Percentiles rank a stretch among this genome's conserved stretches.
phyloP scores from a whole-genome alignment of 1,139 yeast genomes.

The Debaryomyces psychrophilus region DNA sequence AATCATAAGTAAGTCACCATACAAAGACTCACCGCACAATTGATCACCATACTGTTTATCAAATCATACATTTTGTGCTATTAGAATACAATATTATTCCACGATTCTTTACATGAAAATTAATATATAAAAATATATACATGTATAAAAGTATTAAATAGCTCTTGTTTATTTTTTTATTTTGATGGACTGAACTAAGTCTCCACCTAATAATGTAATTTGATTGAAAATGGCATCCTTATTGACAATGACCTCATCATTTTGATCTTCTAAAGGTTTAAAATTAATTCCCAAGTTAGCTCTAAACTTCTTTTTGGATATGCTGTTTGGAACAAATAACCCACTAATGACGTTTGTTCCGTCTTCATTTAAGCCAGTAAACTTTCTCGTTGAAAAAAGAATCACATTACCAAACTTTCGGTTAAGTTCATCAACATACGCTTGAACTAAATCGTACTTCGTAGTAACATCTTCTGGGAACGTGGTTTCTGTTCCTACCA shows the following conservation, averaged over 20 bases:
- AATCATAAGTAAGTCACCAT: no score
- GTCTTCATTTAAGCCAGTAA: conserved; percentile 50
- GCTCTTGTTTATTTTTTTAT: conserved; percentile 20
- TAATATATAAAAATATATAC: neutral
- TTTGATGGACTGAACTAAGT: conserved; percentile 46
- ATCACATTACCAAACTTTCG: conserved; percentile 58
- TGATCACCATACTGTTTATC: neutral
- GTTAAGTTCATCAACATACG: conserved; percentile 57
- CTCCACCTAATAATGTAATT: conserved; percentile 76
- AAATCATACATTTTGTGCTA: no score
- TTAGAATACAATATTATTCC: no score
- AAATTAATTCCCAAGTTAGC: conserved; percentile 79
- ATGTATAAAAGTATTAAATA: neutral
- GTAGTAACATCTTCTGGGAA: conserved; percentile 50
- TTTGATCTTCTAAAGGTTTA: conserved; percentile 57
- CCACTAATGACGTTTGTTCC: conserved; percentile 72
- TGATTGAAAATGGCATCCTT: conserved; percentile 76
- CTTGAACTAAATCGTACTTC: conserved; percentile 59
- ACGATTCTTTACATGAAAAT: neutral
- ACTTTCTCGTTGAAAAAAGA: conserved; percentile 62
- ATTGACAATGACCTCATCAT: conserved; percentile 64
- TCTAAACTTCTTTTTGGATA: conserved; percentile 65
- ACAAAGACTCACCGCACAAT: neutral
- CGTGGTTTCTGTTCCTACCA: conserved; percentile 42
- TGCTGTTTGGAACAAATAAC: conserved; percentile 68